Evolutionary conservation across 768 basidiomycete genomes (phyloP), one percentile per base, ranked within the genome.

Genomic region (Exidia glandulosa): DNA sequence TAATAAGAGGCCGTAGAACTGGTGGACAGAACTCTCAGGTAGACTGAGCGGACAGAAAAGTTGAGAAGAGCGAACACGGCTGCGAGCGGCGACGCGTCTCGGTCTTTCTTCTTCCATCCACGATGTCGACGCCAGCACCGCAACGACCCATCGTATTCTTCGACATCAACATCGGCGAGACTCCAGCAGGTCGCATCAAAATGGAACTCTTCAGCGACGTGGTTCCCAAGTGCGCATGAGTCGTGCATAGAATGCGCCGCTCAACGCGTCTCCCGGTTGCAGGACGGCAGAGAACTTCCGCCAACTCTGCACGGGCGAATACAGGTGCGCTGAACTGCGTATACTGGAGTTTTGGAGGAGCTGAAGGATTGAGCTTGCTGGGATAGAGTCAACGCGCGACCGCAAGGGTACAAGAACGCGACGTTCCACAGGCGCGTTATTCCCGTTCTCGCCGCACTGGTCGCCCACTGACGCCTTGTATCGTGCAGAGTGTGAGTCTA

Each of bases 131-230:
- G n/a, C 19, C 31, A 6, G 41, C 36, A 2, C 47, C 56, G 33
- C n/a, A 23, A 54, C 62, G 13, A 30, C 95, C 96, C 0, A 76
- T 99, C 54, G 94, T 96, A 59, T 99, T 99, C 72, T 94, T 99
- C 85, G 96, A 99, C 69, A 77, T 98, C 62, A 83, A 89, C 56
- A 97, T 99, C 56, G 96, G 96, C 48, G 95, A 98, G 75, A 97
- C 94, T 0, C 90, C 91, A 32, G 92, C 92, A 2, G 95, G 94
- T 16, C 76, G 96, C 32, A 79, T 99, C 65, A 98, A 97, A 76
- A 95, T 99, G 86, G 95, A 99, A 72, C 77, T 99, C 19, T 97
- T 95, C 74, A 90, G 87, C 61, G 96, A 99, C 68, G 85, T 95
- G 59, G 92, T 90, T 2, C 95, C 96, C 57, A 96, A 93, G n/a